Percentiles rank a stretch among this genome's conserved stretches.
Evolutionary conservation across 2,329 filamentous ascomycete genomes (phyloP).

Genomic region (Ophiostoma sp.): DNA sequence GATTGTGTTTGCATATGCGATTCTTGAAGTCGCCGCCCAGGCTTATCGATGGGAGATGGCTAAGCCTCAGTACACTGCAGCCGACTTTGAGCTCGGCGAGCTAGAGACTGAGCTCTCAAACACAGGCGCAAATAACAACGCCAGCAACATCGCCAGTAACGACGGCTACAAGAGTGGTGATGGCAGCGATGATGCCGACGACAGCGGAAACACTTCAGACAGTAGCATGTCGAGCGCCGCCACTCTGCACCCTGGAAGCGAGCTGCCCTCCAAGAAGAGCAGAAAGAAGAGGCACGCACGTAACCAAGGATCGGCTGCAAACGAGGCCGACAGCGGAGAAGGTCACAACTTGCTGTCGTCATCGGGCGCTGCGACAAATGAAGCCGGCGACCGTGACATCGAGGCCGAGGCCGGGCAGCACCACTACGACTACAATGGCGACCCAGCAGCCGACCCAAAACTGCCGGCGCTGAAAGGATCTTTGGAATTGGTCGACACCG

Average conservation of each 20-base stretch:
- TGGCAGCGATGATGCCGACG: not conserved
- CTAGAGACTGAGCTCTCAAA: not conserved
- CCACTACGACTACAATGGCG: slow-evolving; percentile 19
- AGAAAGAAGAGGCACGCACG: not conserved
- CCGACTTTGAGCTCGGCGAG: slow-evolving; percentile 22
- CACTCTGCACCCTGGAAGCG: not conserved
- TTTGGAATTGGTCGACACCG: not conserved
- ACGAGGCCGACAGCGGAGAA: not conserved
- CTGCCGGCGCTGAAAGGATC: not conserved
- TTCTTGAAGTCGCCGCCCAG: slow-evolving; percentile 7
- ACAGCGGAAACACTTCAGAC: not conserved
- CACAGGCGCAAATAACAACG: not conserved
- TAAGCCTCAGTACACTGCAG: slow-evolving; percentile 14
- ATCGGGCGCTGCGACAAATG: not conserved
- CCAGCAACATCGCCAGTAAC: not conserved
- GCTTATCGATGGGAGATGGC: slow-evolving; percentile 7
- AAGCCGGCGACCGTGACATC: not conserved
- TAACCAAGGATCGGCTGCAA: not conserved
- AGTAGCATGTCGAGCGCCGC: not conserved
- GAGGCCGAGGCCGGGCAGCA: slow-evolving; percentile 13
- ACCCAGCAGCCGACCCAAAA: not conserved
- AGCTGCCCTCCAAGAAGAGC: not conserved
- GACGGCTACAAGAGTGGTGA: not conserved
- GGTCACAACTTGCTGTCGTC: not conserved
- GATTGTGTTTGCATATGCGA: slow-evolving; percentile 14